phyloP scores from a whole-genome alignment of 176 grass and related monocot genomes.

The barley (Hordeum vulgare) region MorexV3_pseudomolecules_assembly NC_058518.1:458927657-458928156 shows the following conservation, averaged over 20 bases:
- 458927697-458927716: slow-evolving; percentile 3
- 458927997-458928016: slow-evolving; percentile 12
- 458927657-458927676: neutral
- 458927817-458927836: neutral
- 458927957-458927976: neutral
- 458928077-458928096: neutral
- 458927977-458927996: neutral
- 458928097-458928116: neutral
- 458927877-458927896: neutral
- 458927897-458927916: neutral
- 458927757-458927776: neutral
- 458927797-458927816: neutral
- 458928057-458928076: neutral
- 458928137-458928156: slow-evolving; percentile 5
- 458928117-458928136: neutral
- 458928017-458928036: neutral
- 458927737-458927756: slow-evolving; percentile 7
- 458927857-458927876: neutral
- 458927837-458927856: neutral
- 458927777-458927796: slow-evolving; percentile 12
- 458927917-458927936: neutral
- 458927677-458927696: neutral
- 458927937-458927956: neutral
- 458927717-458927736: slow-evolving; percentile 12
- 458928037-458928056: slow-evolving; percentile 4